Percentiles rank a stretch among this genome's conserved stretches.
Conservation (phyloP, 2,329 filamentous ascomycete genomes). For the Microdochium trichocladiopsis region DNA sequence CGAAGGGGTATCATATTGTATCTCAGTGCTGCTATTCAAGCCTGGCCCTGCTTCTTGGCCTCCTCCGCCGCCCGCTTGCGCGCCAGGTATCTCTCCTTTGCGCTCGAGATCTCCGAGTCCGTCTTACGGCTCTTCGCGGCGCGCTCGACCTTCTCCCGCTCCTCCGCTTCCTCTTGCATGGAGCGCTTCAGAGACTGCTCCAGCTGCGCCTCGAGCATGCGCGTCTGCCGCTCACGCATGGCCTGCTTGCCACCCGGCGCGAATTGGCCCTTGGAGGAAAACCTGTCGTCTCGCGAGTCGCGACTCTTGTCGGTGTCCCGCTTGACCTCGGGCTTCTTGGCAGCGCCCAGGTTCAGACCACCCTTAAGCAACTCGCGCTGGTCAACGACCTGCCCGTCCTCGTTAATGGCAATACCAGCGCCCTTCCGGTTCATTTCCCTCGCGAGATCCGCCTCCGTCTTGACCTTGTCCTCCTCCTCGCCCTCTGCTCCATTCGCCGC, state of each 20-base stretch:
- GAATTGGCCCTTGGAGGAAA: constrained; percentile 18
- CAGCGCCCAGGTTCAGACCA: constrained; percentile 65
- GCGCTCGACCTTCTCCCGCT: constrained; percentile 52
- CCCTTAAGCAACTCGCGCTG: constrained; percentile 73
- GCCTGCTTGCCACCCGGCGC: constrained; percentile 52
- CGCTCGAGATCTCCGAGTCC: constrained; percentile 65
- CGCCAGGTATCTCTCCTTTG: constrained; percentile 72
- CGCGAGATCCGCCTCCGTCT: constrained; percentile 57
- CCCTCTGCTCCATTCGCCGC: constrained; percentile 23
- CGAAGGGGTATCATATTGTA: too few relatives aligned
- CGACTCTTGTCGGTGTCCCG: constrained; percentile 19
- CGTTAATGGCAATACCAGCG: constrained; percentile 62
- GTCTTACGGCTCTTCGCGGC: constrained; percentile 74
- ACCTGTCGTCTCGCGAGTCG: constrained; percentile 20
- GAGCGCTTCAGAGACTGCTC: constrained; percentile 66
- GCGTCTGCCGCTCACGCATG: constrained; percentile 67
- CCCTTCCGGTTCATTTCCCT: constrained; percentile 58
- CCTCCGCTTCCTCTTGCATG: constrained; percentile 62
- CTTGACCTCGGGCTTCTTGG: constrained; percentile 44
- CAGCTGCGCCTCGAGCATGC: constrained; percentile 73
- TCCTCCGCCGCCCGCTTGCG: constrained; percentile 70
- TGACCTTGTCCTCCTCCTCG: constrained; percentile 34
- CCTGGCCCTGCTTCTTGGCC: constrained; percentile 44
- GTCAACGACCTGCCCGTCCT: constrained; percentile 77
- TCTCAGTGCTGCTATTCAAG: not conserved